Conservation (phyloP, 2,329 filamentous ascomycete genomes). For the Teratosphaeria viscida region DNA sequence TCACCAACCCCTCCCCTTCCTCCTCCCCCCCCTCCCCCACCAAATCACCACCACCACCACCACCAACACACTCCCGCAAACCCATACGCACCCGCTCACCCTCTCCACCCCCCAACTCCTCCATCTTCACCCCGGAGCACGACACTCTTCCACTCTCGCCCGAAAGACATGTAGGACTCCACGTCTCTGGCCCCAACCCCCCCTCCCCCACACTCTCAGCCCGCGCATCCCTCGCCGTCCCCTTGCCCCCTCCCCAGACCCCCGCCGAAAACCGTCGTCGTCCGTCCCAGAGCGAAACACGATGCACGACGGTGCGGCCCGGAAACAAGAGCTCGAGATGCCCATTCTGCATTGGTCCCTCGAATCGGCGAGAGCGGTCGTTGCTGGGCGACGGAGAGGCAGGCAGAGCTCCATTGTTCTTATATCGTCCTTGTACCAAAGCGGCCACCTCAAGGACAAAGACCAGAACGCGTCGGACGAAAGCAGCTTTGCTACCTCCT, state of each 20-base stretch:
- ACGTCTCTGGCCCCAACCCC: too few relatives aligned
- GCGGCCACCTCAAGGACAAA: not conserved
- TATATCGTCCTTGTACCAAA: not conserved
- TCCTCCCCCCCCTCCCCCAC: constrained; percentile 19
- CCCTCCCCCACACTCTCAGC: not conserved
- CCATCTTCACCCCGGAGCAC: constrained; percentile 11
- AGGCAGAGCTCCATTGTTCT: not conserved
- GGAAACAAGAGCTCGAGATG: not conserved
- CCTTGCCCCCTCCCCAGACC: too few relatives aligned
- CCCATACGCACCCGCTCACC: constrained; percentile 39
- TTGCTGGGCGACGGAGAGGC: not conserved
- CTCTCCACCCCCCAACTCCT: constrained; percentile 41
- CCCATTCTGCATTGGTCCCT: not conserved
- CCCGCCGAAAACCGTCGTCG: not conserved
- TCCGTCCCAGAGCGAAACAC: not conserved
- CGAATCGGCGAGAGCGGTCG: too few relatives aligned
- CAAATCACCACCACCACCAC: constrained; percentile 1
- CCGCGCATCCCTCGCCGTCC: constrained; percentile 4
- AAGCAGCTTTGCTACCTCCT: too few relatives aligned
- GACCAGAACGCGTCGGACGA: not conserved
- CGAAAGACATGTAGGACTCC: too few relatives aligned
- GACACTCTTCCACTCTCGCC: not conserved
- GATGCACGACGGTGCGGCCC: not conserved
- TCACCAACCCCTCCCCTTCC: constrained; percentile 12
- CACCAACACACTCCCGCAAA: constrained; percentile 23